A percentile compares a stretch with the other conserved stretches of the same genome.
phyloP scores from a whole-genome alignment of 1,139 yeast genomes.

The Taiozyma sp. region DNA sequence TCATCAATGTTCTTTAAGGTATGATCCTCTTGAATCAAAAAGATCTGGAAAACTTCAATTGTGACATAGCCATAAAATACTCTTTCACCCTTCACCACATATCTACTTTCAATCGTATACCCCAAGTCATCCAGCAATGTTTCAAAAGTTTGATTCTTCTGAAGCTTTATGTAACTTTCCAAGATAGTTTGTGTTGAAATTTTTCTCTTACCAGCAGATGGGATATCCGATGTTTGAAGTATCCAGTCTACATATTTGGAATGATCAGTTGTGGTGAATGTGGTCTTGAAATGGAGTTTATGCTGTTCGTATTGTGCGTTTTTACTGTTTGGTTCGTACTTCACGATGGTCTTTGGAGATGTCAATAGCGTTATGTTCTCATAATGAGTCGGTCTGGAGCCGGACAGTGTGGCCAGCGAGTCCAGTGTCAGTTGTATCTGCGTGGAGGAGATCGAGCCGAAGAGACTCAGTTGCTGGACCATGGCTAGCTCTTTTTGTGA shows the following conservation, averaged over 20 bases:
- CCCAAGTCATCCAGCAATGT: conserved; percentile 62
- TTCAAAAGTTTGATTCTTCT: conserved; percentile 29
- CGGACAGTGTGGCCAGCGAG: conserved; percentile 31
- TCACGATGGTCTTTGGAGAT: conserved; percentile 27
- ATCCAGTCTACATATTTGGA: conserved; percentile 46
- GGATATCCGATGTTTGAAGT: conserved; percentile 71
- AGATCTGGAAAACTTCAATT: conserved; percentile 52
- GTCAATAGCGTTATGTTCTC: conserved; percentile 27
- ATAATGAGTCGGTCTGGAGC: conserved; percentile 28
- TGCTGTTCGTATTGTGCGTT: conserved; percentile 22
- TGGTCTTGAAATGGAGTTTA: conserved; percentile 17
- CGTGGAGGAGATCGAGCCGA: conserved; percentile 26
- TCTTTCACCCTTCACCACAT: conserved; percentile 60
- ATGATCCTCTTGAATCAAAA: conserved; percentile 16
- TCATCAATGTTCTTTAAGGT: conserved; percentile 27
- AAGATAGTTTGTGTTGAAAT: conserved; percentile 65
- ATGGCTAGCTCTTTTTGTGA: conserved; percentile 13
- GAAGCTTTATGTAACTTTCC: conserved; percentile 50
- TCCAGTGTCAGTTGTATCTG: conserved; percentile 28
- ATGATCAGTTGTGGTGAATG: conserved; percentile 2
- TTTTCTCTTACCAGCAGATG: conserved; percentile 77
- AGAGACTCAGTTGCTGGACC: conserved; percentile 35
- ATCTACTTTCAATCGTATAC: conserved; percentile 61
- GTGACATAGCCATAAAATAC: conserved; percentile 62
- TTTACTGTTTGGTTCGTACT: conserved; percentile 25